Base-by-base conservation (phyloP, 139 green algal species). In the Tetratostichococcus sp. region DNA sequence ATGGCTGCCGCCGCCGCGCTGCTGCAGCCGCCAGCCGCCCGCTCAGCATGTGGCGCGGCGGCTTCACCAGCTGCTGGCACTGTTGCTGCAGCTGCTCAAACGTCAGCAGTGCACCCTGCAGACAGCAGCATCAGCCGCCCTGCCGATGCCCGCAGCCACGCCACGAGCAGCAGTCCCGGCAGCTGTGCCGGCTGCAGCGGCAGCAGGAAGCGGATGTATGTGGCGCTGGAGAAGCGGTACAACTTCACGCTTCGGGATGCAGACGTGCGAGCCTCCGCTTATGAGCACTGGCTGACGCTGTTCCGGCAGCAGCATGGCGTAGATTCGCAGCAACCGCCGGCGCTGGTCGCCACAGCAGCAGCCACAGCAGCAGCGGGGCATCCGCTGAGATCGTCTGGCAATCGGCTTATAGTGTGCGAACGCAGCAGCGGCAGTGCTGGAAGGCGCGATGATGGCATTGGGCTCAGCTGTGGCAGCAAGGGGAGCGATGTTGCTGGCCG, bases 211-310 rank as follows among this genome's bases (percentile, higher is more conserved):
- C 5, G n/a, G 26, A 68, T 68, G 62, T 68, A 68, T 34, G 68
- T 78, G 8, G 72, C 77, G 16, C 5, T 72, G 30, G 77, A 82
- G 58, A 78, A 79, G 73, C 73, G 77, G 3, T 78, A 67, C 50
- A 79, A 79, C 58, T 82, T 82, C 68, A 79, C 77, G 2, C 33
- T 78, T 4, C 30, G 35, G 3, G 77, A 78, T 39, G 16, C 69
- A 23, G 50, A 76, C 62, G 76, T 50, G 1, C 23, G 66, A 4
- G 77, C 77, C 0, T 30, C n/a, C 8, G 77, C 77, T 0, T 82
- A 65, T 34, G 77, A 82, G 28, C 71, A 82, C 72, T 78, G 73
- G 30, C 62, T 75, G 34, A 69, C 43, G 1, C 74, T 74, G 11
- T 23, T 82, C n/a, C 50, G 50, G 14, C 50, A 28, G 50, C 11